phyloP scores from a whole-genome alignment of 23 red algal genomes.

The Gracilaria vermiculophylla region DNA sequence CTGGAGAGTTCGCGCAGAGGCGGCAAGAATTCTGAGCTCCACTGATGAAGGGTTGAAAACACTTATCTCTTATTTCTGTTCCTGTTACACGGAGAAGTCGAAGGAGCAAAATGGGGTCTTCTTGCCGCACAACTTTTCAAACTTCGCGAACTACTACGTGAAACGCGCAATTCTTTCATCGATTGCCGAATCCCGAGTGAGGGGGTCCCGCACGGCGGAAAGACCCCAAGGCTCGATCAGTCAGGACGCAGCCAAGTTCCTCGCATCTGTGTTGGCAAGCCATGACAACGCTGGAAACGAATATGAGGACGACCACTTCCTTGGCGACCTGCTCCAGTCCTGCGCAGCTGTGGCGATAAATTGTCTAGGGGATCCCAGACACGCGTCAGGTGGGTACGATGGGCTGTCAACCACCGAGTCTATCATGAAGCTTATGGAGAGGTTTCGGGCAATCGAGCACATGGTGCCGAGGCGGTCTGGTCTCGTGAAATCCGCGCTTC shows the following conservation, averaged over 20 bases:
- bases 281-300: conserved; percentile 54
- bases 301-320: conserved; percentile 63
- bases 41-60: conserved; percentile 43
- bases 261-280: conserved; percentile 27
- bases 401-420: conserved; percentile 23
- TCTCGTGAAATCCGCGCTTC: conserved; percentile 17
- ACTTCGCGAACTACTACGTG: conserved; percentile 60
- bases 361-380: conserved; percentile 31
- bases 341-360: conserved; percentile 29
- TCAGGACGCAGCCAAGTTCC: conserved; percentile 25
- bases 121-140: conserved; percentile 33
- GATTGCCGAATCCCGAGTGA: conserved; percentile 27
- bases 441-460: conserved; percentile 36
- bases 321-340: conserved; percentile 14
- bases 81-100: conserved; percentile 24
- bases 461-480: conserved; percentile 30
- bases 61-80: conserved; percentile 37
- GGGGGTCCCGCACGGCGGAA: neutral
- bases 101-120: neutral
- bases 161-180: conserved; percentile 42
- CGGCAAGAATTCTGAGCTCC: conserved; percentile 64
- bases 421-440: conserved; percentile 29
- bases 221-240: conserved; percentile 19
- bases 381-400: conserved; percentile 36
- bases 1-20: conserved; percentile 80